Percentiles rank a stretch among this genome's conserved stretches.
phyloP scores from a whole-genome alignment of 805 yeast species.

The Metschnikowia cerradonensis region DNA sequence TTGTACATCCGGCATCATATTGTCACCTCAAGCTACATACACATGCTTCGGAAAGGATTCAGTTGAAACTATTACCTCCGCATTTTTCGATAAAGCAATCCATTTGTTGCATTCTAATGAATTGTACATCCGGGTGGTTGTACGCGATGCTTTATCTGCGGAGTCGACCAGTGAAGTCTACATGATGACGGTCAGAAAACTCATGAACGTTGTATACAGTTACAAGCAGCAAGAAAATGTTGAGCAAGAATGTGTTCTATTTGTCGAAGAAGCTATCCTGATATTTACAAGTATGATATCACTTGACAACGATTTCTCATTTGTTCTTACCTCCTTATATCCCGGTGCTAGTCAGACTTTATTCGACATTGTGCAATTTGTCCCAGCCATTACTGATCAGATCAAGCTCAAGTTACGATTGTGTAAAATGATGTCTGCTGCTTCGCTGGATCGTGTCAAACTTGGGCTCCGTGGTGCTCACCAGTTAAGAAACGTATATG shows the following conservation, averaged over 20 bases:
- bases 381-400: slow-evolving; percentile 26
- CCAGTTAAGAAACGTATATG: slow-evolving; percentile 44
- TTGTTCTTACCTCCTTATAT: slow-evolving; percentile 28
- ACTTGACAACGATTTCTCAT: slow-evolving; percentile 33
- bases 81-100: slow-evolving; percentile 50
- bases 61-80: slow-evolving; percentile 31
- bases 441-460: slow-evolving; percentile 31
- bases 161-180: slow-evolving; percentile 61
- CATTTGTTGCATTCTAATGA: slow-evolving; percentile 45
- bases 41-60: slow-evolving; percentile 22
- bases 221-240: slow-evolving; percentile 25
- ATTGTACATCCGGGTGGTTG: slow-evolving; percentile 59
- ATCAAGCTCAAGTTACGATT: slow-evolving; percentile 42
- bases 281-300: slow-evolving; percentile 40
- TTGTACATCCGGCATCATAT: slow-evolving; percentile 61
- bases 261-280: slow-evolving; percentile 48
- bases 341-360: slow-evolving; percentile 28
- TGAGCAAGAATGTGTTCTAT: slow-evolving; percentile 29
- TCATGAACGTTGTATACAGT: slow-evolving; percentile 35
- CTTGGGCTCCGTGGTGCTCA: slow-evolving; percentile 43
- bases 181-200: slow-evolving; percentile 43
- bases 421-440: slow-evolving; percentile 34
- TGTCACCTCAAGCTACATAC: slow-evolving; percentile 28
- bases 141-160: slow-evolving; percentile 64
- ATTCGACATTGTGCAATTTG: slow-evolving; percentile 25